Base-by-base conservation (phyloP, 768 basidiomycete genomes). In the Chalciporus sphaerocephalus region DNA sequence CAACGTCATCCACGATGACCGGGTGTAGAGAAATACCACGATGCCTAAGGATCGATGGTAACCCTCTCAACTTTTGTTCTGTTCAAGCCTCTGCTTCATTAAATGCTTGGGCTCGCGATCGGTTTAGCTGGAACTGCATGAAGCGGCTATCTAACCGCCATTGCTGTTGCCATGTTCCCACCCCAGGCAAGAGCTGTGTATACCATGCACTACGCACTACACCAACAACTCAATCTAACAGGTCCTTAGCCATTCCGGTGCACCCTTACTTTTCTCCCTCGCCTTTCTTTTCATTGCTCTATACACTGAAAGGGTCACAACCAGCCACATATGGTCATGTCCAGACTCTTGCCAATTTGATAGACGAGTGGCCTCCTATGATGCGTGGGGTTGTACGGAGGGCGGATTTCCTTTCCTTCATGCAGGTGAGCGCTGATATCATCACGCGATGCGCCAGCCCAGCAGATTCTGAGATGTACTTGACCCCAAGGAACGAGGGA, bases 351-450 rank as follows among this genome's bases (percentile, higher is more conserved):
- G 64, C 59, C 2, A 65, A 67, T 38, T 44, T 67, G 44, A 53
- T 66, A 27, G 68, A 69, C 44, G 64, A 69, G n/a, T 63, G 68
- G 68, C 61, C 62, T n/a, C 46, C 55, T 1, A 60, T 47, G 6
- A 61, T 66, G 51, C 59, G 62, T 65, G 64, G 57, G 64, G 58
- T 15, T 51, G 54, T 17, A 65, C 63, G n/a, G 33, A 35, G 1
- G 24, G 12, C 11, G 47, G 51, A 25, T 42, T 16, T 18, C 36
- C 43, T 0, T 37, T 16, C 21, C 40, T 23, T 36, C 59, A 54
- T 45, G 59, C 61, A 1, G 64, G 64, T 57, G 45, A 44, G 61
- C 49, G 24, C 13, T 37, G 17, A 35, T 21, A 30, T 32, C 15
- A 9, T 35, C 24, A 20, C 28, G 22, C 15, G 23, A 17, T 16